Base-by-base conservation (phyloP, 2,329 filamentous ascomycete genomes). In the Verticillium alfalfae region DNA sequence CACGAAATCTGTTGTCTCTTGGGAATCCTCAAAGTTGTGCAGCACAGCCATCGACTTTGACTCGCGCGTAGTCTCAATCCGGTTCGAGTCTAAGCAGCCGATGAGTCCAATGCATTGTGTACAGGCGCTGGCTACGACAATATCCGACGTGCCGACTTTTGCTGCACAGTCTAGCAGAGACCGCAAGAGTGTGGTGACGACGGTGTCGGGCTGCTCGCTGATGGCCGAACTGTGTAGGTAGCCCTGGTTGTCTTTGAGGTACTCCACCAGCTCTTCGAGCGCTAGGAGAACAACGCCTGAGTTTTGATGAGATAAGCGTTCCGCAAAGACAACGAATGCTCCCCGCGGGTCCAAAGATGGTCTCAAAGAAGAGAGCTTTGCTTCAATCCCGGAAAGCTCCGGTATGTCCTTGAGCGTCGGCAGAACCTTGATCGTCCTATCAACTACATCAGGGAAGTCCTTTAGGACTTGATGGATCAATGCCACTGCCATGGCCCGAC, bases 71-170 rank as follows among this genome's bases (percentile, higher is more conserved):
- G 87, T 86, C 69, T 99, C 95, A 1, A 97, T 86, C 63, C 91
- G 87, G 69, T 96, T 97, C 1, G 94, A 89, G 73, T 99, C 96
- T 26, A 99, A 78, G 66, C 93, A 97, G 7, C 96, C 95, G 60
- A 99, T 87, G 22, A 96, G 82, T 0, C 96, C 96, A 45, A 99
- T 81, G 66, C 92, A 95, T 69, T 90, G 87, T 15, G 92, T 90
- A 64, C 91, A 92, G 2, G 96, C 79, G 18, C 85, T 80, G 58
- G 88, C 83, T 60, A 98, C 90, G 13, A 87, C 85, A 8, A 80
- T 73, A 52, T 90, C 84, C 13, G 83, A 81, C 58, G 86, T 84
- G 66, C 88, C 91, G 74, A 95, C 95, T 65, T 89, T 92, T 60
- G 93, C 86, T 58, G 89, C 90, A 59, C 91, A 93, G 75, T 98